phyloP scores from a whole-genome alignment of 2,329 filamentous ascomycete genomes.

The Colletotrichum theobromicola region DNA sequence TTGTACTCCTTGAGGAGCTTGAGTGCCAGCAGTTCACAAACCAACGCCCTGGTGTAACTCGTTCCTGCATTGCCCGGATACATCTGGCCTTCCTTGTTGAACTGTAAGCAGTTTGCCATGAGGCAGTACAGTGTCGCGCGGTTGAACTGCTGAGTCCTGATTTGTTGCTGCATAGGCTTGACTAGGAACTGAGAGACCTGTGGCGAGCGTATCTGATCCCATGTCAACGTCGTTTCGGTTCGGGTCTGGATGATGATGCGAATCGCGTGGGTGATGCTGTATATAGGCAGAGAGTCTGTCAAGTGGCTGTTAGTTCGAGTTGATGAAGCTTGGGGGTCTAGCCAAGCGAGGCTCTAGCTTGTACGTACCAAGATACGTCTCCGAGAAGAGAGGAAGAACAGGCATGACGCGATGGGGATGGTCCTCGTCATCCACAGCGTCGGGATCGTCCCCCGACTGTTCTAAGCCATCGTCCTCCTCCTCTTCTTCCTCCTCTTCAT shows the following conservation, averaged over 20 bases:
- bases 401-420: constrained; percentile 35
- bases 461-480: constrained; percentile 31
- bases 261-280: constrained; percentile 89
- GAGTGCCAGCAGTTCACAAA: constrained; percentile 90
- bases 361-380: constrained; percentile 73
- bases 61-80: constrained; percentile 85
- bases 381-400: constrained; percentile 79
- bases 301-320: neutral
- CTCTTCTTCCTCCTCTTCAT: constrained; percentile 53
- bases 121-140: constrained; percentile 87
- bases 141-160: constrained; percentile 82
- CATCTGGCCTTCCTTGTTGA: constrained; percentile 82
- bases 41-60: constrained; percentile 82
- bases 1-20: constrained; percentile 89
- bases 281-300: constrained; percentile 83
- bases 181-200: constrained; percentile 95
- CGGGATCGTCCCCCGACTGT: constrained; percentile 34
- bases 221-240: constrained; percentile 90
- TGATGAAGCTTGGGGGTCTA: neutral
- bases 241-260: constrained; percentile 82
- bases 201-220: constrained; percentile 95
- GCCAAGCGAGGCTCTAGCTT: constrained; percentile 5
- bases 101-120: constrained; percentile 93
- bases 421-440: constrained; percentile 40
- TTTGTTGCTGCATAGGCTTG: constrained; percentile 93